These are phyloP conservation scores for Taiozyma sp. DNA, from an alignment of 1,139 yeast species.

Conservation along the genomic window DNA sequence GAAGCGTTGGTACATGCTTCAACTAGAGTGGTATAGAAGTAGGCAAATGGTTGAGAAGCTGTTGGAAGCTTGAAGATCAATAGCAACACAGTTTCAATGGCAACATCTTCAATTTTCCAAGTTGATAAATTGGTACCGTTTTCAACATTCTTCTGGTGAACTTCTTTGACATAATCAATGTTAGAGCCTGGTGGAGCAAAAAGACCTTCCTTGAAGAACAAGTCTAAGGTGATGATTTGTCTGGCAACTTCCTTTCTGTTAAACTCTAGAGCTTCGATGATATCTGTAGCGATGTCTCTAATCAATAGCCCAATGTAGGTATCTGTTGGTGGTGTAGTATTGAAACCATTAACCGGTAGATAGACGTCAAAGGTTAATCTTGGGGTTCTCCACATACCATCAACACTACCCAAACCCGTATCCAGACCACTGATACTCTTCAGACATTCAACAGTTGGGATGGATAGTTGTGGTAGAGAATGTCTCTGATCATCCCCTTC, in stretches of 20 bases:
- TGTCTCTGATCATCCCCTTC: constrained; percentile 31
- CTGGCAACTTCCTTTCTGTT: constrained; percentile 86
- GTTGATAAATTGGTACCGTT: constrained; percentile 41
- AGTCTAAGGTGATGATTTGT: constrained; percentile 72
- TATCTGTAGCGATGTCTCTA: constrained; percentile 72
- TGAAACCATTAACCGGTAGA: constrained; percentile 44
- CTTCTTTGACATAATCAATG: constrained; percentile 60
- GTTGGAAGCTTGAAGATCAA: constrained; percentile 74
- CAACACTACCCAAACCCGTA: constrained; percentile 39
- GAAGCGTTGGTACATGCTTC: constrained; percentile 87
- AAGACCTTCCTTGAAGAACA: constrained; percentile 62
- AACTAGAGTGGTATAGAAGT: constrained; percentile 82
- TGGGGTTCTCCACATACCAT: constrained; percentile 50
- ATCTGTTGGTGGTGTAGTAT: constrained; percentile 68
- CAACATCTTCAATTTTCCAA: constrained; percentile 89
- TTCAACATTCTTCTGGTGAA: constrained; percentile 31
- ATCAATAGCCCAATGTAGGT: constrained; percentile 60
- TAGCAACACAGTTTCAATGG: constrained; percentile 77
- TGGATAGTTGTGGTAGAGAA: constrained; percentile 41
- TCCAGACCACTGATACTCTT: constrained; percentile 27
- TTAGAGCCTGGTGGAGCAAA: constrained; percentile 86
- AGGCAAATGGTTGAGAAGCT: constrained; percentile 63
- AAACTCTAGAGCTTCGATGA: constrained; percentile 77
- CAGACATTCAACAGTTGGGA: constrained; percentile 43
- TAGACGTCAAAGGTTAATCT: constrained; percentile 66